Conservation (phyloP, 2,329 filamentous ascomycete species). For the Ophiostoma sp. region DNA sequence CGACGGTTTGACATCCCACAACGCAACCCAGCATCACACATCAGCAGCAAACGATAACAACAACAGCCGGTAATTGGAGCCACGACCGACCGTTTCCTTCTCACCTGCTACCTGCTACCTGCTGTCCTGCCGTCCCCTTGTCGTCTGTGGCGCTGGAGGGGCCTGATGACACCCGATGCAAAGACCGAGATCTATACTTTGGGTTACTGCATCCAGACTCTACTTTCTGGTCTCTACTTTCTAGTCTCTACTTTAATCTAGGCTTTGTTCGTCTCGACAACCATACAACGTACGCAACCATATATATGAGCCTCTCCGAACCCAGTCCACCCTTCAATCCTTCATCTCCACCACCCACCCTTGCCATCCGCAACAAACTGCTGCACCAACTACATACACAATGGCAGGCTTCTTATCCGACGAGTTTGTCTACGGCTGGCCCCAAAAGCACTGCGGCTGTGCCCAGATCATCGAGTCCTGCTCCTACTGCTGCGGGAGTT, state of each 20-base stretch:
- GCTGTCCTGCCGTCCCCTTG: not conserved
- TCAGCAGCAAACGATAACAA: slow-evolving; percentile 5
- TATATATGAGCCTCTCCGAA: not conserved
- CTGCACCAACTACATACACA: not conserved
- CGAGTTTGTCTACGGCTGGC: slow-evolving; percentile 27
- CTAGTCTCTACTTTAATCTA: not conserved
- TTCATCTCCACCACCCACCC: not conserved
- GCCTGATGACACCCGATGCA: not conserved
- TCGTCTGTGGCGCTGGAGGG: not conserved
- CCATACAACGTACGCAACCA: not conserved
- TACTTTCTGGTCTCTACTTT: no score
- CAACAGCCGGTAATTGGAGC: not conserved
- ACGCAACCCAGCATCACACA: not conserved
- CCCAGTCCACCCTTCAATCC: not conserved
- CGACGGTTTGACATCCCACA: not conserved
- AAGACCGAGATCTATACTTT: not conserved
- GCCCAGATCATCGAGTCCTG: slow-evolving; percentile 25
- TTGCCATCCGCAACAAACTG: not conserved
- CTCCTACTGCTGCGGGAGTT: slow-evolving; percentile 26
- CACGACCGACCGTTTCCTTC: not conserved
- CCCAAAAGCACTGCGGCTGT: slow-evolving; percentile 25
- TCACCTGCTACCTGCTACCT: not conserved
- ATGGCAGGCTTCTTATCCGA: slow-evolving; percentile 19
- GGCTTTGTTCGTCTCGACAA: not conserved
- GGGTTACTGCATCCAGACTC: no score